A percentile compares a stretch with the other conserved stretches of the same genome.
phyloP scores from a whole-genome alignment of 352 stramenopile species.

The Phytophthora palmivora region DNA sequence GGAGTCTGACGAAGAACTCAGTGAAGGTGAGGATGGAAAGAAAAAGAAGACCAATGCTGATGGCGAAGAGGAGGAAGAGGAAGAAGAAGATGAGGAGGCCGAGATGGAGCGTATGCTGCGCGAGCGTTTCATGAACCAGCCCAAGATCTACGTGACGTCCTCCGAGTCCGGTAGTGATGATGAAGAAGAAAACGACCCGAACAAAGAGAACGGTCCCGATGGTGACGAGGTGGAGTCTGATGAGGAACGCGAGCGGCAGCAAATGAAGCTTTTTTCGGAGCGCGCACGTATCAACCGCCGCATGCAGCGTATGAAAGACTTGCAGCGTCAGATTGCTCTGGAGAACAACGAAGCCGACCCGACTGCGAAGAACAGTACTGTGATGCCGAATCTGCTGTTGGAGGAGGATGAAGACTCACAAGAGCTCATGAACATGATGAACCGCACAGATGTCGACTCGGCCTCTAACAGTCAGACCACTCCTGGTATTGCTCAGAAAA shows the following conservation, averaged over 20 bases:
- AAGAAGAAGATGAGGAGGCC: conserved; percentile 80
- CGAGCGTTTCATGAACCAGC: conserved; percentile 76
- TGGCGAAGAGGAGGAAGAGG: conserved; percentile 44
- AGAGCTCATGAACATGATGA: conserved; percentile 70
- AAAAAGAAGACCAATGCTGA: conserved; percentile 39
- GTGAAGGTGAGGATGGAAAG: conserved; percentile 54
- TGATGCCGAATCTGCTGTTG: conserved; percentile 64
- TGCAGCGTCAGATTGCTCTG: conserved; percentile 67
- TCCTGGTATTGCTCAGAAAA: conserved; percentile 4
- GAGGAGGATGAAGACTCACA: conserved; percentile 86
- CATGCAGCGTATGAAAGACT: conserved; percentile 87
- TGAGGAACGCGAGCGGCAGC: conserved; percentile 80
- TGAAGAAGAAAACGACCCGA: conserved; percentile 41
- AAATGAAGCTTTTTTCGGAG: conserved; percentile 90
- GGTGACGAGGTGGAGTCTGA: conserved; percentile 75
- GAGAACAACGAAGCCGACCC: conserved; percentile 49
- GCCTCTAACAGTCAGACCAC: conserved; percentile 12
- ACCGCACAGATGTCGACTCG: conserved; percentile 56
- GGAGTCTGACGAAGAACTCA: conserved; percentile 83
- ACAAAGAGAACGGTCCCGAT: conserved; percentile 34
- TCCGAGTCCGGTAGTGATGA: conserved; percentile 80
- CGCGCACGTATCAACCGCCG: conserved; percentile 82
- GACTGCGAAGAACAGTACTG: conserved; percentile 24
- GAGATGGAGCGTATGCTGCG: conserved; percentile 85
- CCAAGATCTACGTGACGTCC: conserved; percentile 89